phyloP scores from a whole-genome alignment of 2,329 filamentous ascomycete genomes.

The Fonsecaea multimorphosa region DNA sequence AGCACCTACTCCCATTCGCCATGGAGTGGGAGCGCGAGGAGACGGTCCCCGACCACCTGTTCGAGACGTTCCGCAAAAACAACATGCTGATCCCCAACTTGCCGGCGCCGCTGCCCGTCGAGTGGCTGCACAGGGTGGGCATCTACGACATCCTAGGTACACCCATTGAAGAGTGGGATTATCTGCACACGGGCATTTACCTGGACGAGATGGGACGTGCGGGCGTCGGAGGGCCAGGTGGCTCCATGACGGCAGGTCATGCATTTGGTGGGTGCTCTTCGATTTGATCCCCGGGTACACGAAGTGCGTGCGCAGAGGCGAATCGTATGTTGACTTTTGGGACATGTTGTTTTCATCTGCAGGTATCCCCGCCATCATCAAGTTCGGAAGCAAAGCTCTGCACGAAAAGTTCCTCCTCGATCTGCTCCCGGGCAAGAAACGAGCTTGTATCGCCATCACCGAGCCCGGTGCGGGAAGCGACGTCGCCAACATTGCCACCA shows the following conservation, averaged over 20 bases:
- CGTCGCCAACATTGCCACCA: slow-evolving; percentile 74
- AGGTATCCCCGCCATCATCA: slow-evolving; percentile 72
- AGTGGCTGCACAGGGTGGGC: slow-evolving; percentile 69
- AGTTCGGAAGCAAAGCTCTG: slow-evolving; percentile 67
- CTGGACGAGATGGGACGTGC: slow-evolving; percentile 72
- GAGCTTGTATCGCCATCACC: slow-evolving; percentile 78
- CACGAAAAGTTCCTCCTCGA: slow-evolving; percentile 72
- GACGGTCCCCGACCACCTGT: slow-evolving; percentile 68
- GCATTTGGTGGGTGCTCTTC: slow-evolving; percentile 58
- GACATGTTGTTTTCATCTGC: not conserved
- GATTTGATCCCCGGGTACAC: too few species aligned
- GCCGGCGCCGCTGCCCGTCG: slow-evolving; percentile 70
- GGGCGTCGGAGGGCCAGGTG: slow-evolving; percentile 68
- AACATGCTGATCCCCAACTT: slow-evolving; percentile 75
- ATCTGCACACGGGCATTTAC: slow-evolving; percentile 73
- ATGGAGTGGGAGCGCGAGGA: slow-evolving; percentile 73
- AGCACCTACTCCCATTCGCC: slow-evolving; percentile 67
- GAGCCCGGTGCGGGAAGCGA: slow-evolving; percentile 77
- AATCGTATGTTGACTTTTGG: not conserved
- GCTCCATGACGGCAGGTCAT: slow-evolving; percentile 72
- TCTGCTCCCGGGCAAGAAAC: slow-evolving; percentile 68
- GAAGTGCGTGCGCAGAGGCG: not conserved
- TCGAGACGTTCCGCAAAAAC: slow-evolving; percentile 65
- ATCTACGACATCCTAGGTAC: slow-evolving; percentile 71
- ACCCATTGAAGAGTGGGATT: slow-evolving; percentile 75